phyloP scores from a whole-genome alignment of 2,329 filamentous ascomycete species.

The Xylariaceae sp. region DNA sequence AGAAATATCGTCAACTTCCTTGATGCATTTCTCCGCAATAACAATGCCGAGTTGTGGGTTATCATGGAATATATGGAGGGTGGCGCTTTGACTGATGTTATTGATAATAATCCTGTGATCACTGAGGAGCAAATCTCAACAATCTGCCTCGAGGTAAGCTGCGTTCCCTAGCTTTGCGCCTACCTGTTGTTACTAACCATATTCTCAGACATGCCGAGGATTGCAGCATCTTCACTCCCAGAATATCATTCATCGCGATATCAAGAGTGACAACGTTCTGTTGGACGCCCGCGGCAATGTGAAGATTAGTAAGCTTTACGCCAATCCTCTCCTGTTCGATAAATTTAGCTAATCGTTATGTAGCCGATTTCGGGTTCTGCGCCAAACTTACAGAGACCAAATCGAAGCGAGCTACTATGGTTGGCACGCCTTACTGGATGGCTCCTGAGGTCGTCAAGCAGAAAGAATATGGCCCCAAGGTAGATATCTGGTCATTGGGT shows the following conservation, averaged over 20 bases:
- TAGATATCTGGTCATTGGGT: constrained; percentile 97
- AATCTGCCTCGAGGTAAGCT: constrained; percentile 85
- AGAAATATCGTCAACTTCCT: constrained; percentile 99
- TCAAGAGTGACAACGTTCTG: constrained; percentile 98
- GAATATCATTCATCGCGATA: constrained; percentile 97
- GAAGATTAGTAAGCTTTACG: constrained; percentile 76
- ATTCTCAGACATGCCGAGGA: constrained; percentile 80
- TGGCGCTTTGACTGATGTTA: constrained; percentile 93
- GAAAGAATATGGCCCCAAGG: constrained; percentile 97
- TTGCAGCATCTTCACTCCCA: constrained; percentile 91
- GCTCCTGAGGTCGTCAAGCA: constrained; percentile 98
- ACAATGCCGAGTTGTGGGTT: constrained; percentile 94
- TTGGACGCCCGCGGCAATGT: constrained; percentile 92
- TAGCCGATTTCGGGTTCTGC: constrained; percentile 98
- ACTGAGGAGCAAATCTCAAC: constrained; percentile 97
- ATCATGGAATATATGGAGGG: constrained; percentile 99
- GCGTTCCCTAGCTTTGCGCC: neutral
- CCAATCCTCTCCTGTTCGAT: neutral
- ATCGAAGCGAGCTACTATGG: constrained; percentile 97
- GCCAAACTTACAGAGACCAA: constrained; percentile 97
- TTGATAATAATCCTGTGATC: constrained; percentile 93
- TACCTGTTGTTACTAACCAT: constrained; percentile 16
- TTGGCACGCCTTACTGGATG: constrained; percentile 99
- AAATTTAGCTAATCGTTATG: constrained; percentile 34
- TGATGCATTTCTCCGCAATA: constrained; percentile 93